Conservation (phyloP, 306 rosid genomes). For the Cicer yamashitae region DNA sequence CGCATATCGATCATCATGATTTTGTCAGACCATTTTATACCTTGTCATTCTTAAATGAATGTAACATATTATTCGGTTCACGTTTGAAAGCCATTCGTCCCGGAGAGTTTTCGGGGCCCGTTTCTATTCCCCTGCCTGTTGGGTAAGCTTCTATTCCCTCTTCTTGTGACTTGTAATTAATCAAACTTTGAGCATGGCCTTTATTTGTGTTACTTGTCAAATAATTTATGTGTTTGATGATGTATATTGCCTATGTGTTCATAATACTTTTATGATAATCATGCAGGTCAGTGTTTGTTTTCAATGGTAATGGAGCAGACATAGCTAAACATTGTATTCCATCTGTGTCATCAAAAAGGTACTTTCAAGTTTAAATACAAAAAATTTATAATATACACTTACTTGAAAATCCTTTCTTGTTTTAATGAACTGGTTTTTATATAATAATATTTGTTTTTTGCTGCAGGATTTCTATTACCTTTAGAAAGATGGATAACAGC, state of each 20-base stretch:
- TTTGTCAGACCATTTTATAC: conserved; percentile 65
- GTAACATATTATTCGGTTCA: conserved; percentile 58
- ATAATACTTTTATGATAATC: conserved; percentile 7
- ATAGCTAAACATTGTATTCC: conserved; percentile 67
- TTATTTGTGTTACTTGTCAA: not conserved
- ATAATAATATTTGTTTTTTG: not conserved
- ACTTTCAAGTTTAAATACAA: not conserved
- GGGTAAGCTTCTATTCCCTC: conserved; percentile 51
- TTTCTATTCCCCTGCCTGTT: conserved; percentile 48
- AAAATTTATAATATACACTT: not conserved
- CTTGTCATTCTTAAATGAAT: conserved; percentile 55
- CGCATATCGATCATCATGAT: conserved; percentile 70
- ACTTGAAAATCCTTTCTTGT: not conserved
- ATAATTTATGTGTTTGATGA: not conserved
- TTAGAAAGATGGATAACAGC: conserved; percentile 61
- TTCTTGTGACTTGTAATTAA: conserved; percentile 11
- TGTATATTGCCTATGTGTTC: conserved; percentile 1
- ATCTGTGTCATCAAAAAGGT: conserved; percentile 60
- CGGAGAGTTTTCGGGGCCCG: conserved; percentile 59
- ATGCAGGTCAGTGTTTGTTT: conserved; percentile 60
- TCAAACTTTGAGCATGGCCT: conserved; percentile 14
- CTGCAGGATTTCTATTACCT: conserved; percentile 71
- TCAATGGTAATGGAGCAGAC: conserved; percentile 65
- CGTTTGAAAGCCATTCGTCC: conserved; percentile 42
- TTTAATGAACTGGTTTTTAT: conserved; percentile 7